Conservation (phyloP, 1,284 basidiomycete genomes). For the Cryptococcus sp. region DNA sequence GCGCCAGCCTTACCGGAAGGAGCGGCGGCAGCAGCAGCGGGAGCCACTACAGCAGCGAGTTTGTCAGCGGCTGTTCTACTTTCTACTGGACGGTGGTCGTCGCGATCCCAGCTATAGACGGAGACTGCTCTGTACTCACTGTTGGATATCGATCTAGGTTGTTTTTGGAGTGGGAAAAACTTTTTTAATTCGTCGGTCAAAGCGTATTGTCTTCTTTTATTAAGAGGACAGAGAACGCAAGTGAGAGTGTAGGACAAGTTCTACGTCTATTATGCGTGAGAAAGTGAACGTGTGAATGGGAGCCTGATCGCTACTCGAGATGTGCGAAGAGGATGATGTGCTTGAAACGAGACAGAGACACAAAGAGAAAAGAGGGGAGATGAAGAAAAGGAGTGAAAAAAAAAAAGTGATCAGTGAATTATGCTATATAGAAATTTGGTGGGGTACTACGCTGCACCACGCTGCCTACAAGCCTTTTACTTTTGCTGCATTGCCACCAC, state of each 20-base stretch:
- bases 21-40: slow-evolving; percentile 46
- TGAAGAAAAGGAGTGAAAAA: slow-evolving; percentile 8
- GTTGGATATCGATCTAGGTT: slow-evolving; percentile 14
- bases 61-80: neutral
- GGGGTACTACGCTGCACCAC: too few relatives aligned
- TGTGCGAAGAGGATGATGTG: neutral
- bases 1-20: slow-evolving; percentile 44
- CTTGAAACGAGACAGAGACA: slow-evolving; percentile 1
- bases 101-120: neutral
- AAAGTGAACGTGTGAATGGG: neutral
- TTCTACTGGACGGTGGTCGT: neutral
- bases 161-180: neutral
- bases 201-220: neutral
- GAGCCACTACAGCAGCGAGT: slow-evolving; percentile 37
- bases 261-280: neutral
- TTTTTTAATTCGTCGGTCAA: slow-evolving; percentile 4
- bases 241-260: neutral
- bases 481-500: too few relatives aligned
- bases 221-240: neutral
- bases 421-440: slow-evolving; percentile 1
- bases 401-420: slow-evolving; percentile 2
- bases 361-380: slow-evolving; percentile 8
- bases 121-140: slow-evolving; percentile 12
- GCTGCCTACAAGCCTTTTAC: too few relatives aligned
- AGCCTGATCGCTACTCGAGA: slow-evolving; percentile 1